Evolutionary conservation across 495 filamentous ascomycete genomes (phyloP).

Genomic region (Chaetomium tenue): DNA sequence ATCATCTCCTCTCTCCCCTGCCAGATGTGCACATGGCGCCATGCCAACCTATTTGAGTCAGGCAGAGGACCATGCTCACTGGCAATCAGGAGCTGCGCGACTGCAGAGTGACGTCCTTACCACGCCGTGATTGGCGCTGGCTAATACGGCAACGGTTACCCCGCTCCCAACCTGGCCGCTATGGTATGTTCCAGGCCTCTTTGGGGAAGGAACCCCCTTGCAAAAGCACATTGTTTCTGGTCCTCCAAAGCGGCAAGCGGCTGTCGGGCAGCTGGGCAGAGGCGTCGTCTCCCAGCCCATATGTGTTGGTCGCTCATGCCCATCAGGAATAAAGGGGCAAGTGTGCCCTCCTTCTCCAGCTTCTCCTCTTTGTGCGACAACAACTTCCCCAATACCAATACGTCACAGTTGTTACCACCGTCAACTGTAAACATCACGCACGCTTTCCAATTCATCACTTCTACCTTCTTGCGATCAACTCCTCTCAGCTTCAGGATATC

Average conservation of each 20-base stretch:
- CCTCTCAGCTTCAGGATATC: background rate
- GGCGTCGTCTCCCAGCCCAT: background rate
- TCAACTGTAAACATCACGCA: background rate
- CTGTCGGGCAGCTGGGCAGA: slow-evolving; percentile 12
- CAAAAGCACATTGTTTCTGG: slow-evolving; percentile 2
- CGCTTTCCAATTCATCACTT: background rate
- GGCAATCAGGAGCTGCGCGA: slow-evolving; percentile 19
- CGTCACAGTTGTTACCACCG: slow-evolving; percentile 8
- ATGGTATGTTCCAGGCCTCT: slow-evolving; percentile 17
- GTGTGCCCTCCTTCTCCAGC: slow-evolving; percentile 23
- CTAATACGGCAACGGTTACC: slow-evolving; percentile 33
- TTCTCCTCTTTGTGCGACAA: slow-evolving; percentile 23
- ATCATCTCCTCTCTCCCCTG: slow-evolving; percentile 9
- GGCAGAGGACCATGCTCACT: slow-evolving; percentile 19
- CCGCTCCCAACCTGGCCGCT: slow-evolving; percentile 33
- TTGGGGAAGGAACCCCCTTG: background rate
- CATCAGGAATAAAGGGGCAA: slow-evolving; percentile 25
- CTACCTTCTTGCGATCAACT: background rate
- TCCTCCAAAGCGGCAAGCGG: background rate
- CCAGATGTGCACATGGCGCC: slow-evolving; percentile 21
- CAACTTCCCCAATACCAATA: slow-evolving; percentile 20
- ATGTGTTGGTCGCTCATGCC: slow-evolving; percentile 12
- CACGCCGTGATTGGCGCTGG: slow-evolving; percentile 35
- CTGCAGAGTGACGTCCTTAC: slow-evolving; percentile 32
- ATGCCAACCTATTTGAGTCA: slow-evolving; percentile 7